Evolutionary conservation across 2,329 filamentous ascomycete species (phyloP).

Genomic region (Talaromyces sp.): DNA sequence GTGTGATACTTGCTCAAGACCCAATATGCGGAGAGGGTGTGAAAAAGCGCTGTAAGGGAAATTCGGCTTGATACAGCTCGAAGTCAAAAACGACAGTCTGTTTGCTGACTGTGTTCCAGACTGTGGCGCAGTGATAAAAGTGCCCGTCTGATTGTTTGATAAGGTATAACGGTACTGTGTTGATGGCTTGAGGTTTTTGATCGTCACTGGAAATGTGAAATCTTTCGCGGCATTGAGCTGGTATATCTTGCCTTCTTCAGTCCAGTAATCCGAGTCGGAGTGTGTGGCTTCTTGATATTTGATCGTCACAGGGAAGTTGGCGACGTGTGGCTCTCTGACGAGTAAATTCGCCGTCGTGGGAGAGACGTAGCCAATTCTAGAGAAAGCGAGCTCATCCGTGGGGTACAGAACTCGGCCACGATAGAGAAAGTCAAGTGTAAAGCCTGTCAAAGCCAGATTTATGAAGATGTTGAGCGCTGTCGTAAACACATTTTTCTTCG

Average conservation of each 20-base stretch:
- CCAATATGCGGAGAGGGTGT: slow-evolving; percentile 77
- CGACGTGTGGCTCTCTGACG: slow-evolving; percentile 75
- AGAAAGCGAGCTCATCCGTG: slow-evolving; percentile 74
- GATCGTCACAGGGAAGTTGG: slow-evolving; percentile 71
- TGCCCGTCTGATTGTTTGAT: slow-evolving; percentile 81
- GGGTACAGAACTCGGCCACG: slow-evolving; percentile 68
- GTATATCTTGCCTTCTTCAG: slow-evolving; percentile 61
- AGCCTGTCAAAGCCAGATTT: slow-evolving; percentile 66
- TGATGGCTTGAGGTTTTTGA: slow-evolving; percentile 66
- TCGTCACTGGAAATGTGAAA: slow-evolving; percentile 68
- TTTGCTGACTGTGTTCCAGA: slow-evolving; percentile 62
- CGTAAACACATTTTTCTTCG: slow-evolving; percentile 62
- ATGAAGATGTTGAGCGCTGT: slow-evolving; percentile 67
- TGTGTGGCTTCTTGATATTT: slow-evolving; percentile 52
- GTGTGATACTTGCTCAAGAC: slow-evolving; percentile 72
- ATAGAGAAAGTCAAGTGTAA: slow-evolving; percentile 75
- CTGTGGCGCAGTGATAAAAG: slow-evolving; percentile 73
- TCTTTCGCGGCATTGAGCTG: slow-evolving; percentile 74
- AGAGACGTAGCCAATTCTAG: slow-evolving; percentile 82
- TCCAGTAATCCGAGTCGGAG: slow-evolving; percentile 50
- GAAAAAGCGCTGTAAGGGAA: slow-evolving; percentile 86
- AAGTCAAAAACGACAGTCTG: slow-evolving; percentile 84
- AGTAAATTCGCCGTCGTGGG: slow-evolving; percentile 74
- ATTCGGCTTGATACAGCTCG: slow-evolving; percentile 86
- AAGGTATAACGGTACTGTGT: slow-evolving; percentile 78